Percentiles rank a stretch among this genome's conserved stretches.
Conservation (phyloP, 768 basidiomycete genomes). For the Leccinum subgranulosum region DNA sequence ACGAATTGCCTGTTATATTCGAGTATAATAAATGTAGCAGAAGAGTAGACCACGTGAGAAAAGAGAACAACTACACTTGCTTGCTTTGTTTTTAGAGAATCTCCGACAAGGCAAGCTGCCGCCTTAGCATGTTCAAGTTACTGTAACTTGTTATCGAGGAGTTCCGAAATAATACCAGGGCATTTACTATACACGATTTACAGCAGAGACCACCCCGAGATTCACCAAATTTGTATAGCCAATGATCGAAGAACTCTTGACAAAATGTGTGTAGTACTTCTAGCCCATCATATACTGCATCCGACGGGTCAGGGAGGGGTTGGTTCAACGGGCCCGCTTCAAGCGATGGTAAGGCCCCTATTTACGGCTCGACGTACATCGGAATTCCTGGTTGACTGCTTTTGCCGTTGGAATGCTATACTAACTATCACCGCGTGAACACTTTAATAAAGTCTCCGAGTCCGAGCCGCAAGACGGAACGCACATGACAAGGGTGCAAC, state of each 20-base stretch:
- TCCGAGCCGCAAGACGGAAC: not conserved
- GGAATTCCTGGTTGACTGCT: not conserved
- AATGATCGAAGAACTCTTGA: not conserved
- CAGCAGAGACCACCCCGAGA: not conserved
- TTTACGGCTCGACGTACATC: too few species aligned
- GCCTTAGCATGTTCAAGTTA: too few species aligned
- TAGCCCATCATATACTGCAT: not conserved
- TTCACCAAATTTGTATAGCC: too few species aligned
- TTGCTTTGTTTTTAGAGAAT: not conserved
- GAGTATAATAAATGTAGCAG: not conserved
- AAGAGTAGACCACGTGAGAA: not conserved
- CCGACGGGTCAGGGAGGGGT: not conserved
- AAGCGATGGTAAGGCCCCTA: not conserved
- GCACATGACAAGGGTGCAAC: not conserved
- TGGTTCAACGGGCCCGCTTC: not conserved
- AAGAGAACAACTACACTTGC: not conserved
- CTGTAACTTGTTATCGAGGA: not conserved
- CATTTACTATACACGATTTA: not conserved
- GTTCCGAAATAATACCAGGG: too few species aligned
- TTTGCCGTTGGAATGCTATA: too few species aligned
- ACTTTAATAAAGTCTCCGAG: not conserved
- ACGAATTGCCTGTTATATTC: slow-evolving; percentile 3
- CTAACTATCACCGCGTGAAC: not conserved
- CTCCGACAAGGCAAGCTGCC: not conserved
- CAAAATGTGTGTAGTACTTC: not conserved